phyloP scores from a whole-genome alignment of 345 rosid species.

The Gossypium sturtianum region DNA sequence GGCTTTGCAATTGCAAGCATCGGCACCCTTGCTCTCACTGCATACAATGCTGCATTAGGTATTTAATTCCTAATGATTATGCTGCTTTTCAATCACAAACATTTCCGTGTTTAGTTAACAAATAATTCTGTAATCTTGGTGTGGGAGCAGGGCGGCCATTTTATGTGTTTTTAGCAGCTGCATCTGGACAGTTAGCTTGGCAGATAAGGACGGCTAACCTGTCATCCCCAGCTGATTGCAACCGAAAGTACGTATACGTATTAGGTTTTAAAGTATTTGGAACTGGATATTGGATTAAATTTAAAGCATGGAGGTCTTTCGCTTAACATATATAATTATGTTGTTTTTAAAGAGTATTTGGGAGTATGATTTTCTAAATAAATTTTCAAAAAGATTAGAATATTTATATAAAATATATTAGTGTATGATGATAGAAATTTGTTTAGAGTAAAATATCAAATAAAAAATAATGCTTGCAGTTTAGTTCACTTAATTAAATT shows the following conservation, averaged over 20 bases:
- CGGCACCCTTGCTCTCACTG: slow-evolving; percentile 60
- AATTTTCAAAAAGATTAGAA: neutral
- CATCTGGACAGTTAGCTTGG: slow-evolving; percentile 84
- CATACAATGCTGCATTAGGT: slow-evolving; percentile 77
- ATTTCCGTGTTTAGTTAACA: neutral
- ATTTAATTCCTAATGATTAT: slow-evolving; percentile 1
- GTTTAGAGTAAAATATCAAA: neutral
- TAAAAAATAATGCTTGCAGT: neutral
- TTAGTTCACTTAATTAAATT: too few species aligned
- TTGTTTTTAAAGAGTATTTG: neutral
- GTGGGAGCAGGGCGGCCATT: slow-evolving; percentile 64
- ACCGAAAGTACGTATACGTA: slow-evolving; percentile 28
- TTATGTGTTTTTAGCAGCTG: slow-evolving; percentile 63
- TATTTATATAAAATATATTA: neutral
- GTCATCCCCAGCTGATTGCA: slow-evolving; percentile 55
- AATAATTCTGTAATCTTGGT: neutral
- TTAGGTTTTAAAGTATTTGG: neutral
- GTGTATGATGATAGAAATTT: neutral
- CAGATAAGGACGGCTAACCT: slow-evolving; percentile 66
- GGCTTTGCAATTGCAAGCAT: slow-evolving; percentile 74
- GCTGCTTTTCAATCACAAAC: neutral
- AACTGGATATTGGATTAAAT: too few species aligned
- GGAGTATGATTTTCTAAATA: neutral
- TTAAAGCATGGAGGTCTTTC: too few species aligned
- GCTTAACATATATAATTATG: too few species aligned